Conservation (phyloP, 2,329 filamentous ascomycete species). For the Ceratocystis huliohia region DNA sequence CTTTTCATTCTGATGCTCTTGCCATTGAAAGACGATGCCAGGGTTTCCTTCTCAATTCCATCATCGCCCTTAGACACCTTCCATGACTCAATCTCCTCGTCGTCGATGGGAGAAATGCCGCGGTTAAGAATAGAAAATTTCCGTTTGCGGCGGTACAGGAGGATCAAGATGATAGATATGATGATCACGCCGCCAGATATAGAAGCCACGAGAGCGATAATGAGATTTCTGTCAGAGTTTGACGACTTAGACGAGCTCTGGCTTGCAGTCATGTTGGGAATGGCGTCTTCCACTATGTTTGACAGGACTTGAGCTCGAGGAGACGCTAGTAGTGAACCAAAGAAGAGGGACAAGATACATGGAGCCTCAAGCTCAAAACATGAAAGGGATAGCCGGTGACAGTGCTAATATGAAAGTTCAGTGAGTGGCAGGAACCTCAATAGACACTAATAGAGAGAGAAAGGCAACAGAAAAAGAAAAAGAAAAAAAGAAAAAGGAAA, state of each 20-base stretch:
- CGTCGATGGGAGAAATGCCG: conserved; percentile 48
- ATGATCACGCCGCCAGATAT: conserved; percentile 33
- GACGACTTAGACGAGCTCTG: not conserved
- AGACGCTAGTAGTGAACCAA: not conserved
- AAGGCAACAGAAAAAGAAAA: not conserved
- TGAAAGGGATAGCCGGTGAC: not conserved
- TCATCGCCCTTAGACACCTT: conserved; percentile 31
- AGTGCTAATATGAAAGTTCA: not conserved
- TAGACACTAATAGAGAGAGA: not conserved
- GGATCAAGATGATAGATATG: conserved; percentile 27
- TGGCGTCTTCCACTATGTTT: not conserved
- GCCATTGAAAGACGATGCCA: not conserved
- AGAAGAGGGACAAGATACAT: not conserved
- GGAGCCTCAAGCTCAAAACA: conserved; percentile 6
- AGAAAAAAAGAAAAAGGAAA: not conserved
- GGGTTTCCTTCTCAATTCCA: conserved; percentile 24
- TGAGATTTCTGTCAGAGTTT: conserved; percentile 31
- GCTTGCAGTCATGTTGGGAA: not conserved
- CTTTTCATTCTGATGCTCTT: not conserved
- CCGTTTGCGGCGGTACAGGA: conserved; percentile 31
- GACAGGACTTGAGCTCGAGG: not conserved
- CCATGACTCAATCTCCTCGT: conserved; percentile 55
- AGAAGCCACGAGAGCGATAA: conserved; percentile 42
- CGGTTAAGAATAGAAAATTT: conserved; percentile 37
- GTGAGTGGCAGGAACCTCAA: not conserved